Evolutionary conservation across 495 filamentous ascomycete species (phyloP).

Genomic region (Hyaloscypha bicolor): DNA sequence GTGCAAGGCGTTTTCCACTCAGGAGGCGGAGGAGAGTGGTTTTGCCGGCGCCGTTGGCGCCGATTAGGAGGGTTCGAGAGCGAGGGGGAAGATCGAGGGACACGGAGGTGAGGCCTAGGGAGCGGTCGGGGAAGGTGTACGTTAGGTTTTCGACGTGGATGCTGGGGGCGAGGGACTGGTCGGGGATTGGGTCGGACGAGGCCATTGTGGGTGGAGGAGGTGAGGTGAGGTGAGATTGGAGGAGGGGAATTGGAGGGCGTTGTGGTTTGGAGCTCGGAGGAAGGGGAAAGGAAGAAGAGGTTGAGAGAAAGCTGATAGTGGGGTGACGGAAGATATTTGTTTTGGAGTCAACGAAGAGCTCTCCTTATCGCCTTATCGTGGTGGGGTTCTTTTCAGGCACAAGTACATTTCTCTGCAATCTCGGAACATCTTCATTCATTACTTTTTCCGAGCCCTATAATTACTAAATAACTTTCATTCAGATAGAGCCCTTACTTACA

Average conservation of each 20-base stretch:
- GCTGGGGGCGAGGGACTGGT: conserved; percentile 26
- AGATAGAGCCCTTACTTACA: too few species aligned
- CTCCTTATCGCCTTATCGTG: background rate
- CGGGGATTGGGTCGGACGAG: background rate
- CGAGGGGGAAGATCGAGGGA: conserved; percentile 74
- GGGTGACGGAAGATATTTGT: background rate
- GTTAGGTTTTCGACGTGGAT: conserved; percentile 76
- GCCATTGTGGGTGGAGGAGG: background rate
- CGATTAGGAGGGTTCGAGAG: conserved; percentile 89
- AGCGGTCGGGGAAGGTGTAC: conserved; percentile 86
- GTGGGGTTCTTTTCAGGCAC: background rate
- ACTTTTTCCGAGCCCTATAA: background rate
- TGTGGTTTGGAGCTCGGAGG: background rate
- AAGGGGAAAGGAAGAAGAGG: background rate
- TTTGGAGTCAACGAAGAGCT: background rate
- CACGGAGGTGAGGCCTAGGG: conserved; percentile 70
- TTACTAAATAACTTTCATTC: too few species aligned
- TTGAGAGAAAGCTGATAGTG: background rate
- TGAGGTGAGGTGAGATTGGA: background rate
- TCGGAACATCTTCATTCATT: background rate
- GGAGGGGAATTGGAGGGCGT: background rate
- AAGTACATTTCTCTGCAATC: background rate
- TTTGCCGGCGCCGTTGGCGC: conserved; percentile 97
- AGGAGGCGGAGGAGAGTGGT: conserved; percentile 87
- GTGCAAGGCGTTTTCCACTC: conserved; percentile 92